phyloP scores from a whole-genome alignment of 345 rosid genomes.

The Bruguiera parviflora region DNA sequence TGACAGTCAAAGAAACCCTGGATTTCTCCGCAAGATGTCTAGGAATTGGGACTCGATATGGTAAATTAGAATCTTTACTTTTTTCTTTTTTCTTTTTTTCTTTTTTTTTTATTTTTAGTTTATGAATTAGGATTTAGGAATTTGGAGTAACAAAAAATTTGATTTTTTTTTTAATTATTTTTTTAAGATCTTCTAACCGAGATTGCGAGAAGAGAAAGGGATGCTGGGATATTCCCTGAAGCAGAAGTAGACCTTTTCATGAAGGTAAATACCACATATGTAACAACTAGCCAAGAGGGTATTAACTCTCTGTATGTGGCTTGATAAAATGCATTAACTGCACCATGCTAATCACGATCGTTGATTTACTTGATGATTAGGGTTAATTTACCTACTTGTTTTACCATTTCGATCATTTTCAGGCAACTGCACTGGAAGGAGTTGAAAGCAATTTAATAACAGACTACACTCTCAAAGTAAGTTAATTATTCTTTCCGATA shows the following conservation, averaged over 20 bases:
- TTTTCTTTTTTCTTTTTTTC: background rate
- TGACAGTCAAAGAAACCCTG: slow-evolving; percentile 15
- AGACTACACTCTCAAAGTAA: slow-evolving; percentile 84
- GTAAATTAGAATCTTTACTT: slow-evolving; percentile 26
- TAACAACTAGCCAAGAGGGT: background rate
- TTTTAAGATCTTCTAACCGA: slow-evolving; percentile 60
- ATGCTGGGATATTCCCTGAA: slow-evolving; percentile 73
- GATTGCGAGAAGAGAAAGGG: slow-evolving; percentile 75
- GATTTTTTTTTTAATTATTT: background rate
- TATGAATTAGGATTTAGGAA: too few species aligned
- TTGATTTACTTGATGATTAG: too few species aligned
- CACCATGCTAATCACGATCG: background rate
- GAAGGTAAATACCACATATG: slow-evolving; percentile 41
- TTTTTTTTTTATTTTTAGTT: background rate
- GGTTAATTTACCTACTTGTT: too few species aligned
- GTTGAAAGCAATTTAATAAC: slow-evolving; percentile 74
- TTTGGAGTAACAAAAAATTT: background rate
- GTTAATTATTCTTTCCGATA: background rate
- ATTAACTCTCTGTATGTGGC: background rate
- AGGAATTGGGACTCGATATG: slow-evolving; percentile 78
- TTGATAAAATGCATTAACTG: background rate
- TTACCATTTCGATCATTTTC: background rate
- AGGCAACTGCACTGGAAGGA: slow-evolving; percentile 70
- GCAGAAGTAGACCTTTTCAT: slow-evolving; percentile 85
- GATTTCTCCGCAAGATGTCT: slow-evolving; percentile 62